These are phyloP conservation scores for Chalciporus pseudorubinellus DNA, from an alignment of 768 basidiomycete genomes.

Conservation along the genomic window DNA sequence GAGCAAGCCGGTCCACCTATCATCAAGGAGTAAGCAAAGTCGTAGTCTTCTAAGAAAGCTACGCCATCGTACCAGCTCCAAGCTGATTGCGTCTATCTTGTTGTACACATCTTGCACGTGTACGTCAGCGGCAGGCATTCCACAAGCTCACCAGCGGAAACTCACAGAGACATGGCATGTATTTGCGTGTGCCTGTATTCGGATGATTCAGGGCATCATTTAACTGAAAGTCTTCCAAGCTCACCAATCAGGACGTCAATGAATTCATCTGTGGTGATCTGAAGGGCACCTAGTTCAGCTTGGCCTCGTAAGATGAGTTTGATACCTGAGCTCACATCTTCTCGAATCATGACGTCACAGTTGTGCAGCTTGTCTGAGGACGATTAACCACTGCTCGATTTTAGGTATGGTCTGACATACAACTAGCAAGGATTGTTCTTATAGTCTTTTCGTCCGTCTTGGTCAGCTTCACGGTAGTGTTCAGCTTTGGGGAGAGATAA, in stretches of 20 bases:
- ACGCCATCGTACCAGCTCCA: conserved; percentile 49
- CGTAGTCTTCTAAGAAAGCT: not conserved
- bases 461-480: conserved; percentile 89
- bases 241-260: conserved; percentile 95
- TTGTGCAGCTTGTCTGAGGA: conserved; percentile 80
- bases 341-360: conserved; percentile 97
- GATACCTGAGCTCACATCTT: conserved; percentile 62
- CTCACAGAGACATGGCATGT: conserved; percentile 88
- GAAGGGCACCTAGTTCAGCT: conserved; percentile 2
- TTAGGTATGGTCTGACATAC: conserved; percentile 40
- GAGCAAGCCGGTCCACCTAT: conserved; percentile 73
- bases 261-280: conserved; percentile 96
- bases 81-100: conserved; percentile 88
- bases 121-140: not conserved
- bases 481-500: conserved; percentile 48
- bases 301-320: conserved; percentile 3
- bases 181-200: conserved; percentile 82
- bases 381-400: conserved; percentile 6
- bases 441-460: conserved; percentile 95
- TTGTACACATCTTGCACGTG: conserved; percentile 81
- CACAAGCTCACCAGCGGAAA: conserved; percentile 4
- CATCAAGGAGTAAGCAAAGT: conserved; percentile 1
- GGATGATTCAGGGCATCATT: not conserved
- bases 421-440: conserved; percentile 85
- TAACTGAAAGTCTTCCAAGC: conserved; percentile 5